Base-by-base conservation (phyloP, 768 basidiomycete species). In the Xerocomus spinulosus region DNA sequence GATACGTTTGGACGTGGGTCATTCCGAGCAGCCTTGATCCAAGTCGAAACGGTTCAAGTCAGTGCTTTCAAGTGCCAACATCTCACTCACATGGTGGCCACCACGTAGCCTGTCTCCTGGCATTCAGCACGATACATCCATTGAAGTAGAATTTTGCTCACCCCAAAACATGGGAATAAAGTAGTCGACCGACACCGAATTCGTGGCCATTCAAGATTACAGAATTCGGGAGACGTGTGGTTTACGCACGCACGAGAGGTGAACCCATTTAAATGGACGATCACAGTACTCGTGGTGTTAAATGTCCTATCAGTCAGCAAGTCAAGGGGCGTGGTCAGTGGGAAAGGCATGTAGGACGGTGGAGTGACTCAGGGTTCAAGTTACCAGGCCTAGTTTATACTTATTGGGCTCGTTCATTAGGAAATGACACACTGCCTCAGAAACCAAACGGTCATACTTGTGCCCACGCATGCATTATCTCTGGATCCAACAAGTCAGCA, bases 131-230 rank as follows among this genome's bases (percentile, higher is more conserved):
- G 10, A 18, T 10, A 17, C 15, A 5, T 25, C 20, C 9, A 30
- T 17, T 6, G 2, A 30, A 9, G 28, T 5, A 25, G 33, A 18
- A 15, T 9, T 15, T 18, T 9, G n/a, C 39, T 51, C 18, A 42
- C 38, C 50, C 53, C 53, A 54, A 32, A 51, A 51, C 43, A 52
- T 7, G 15, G 47, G 43, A 14, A 13, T 28, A 30, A 24, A 49
- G 25, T 8, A 49, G 8, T 24, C 34, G 18, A 25, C 23, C 14
- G 36, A 20, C 15, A 26, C 14, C 21, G 24, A 44, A 7, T 12
- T 13, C 23, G 30, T 17, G 33, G 30, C 47, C 38, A 40, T 35
- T 10, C 5, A 6, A 5, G n/a, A 37, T 21, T 9, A 2, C 20
- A 24, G n/a, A 18, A 18, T 17, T 34, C 26, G 24, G 40, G 30